Conservation (phyloP, 495 filamentous ascomycete genomes). For the Xylaria grammica region DNA sequence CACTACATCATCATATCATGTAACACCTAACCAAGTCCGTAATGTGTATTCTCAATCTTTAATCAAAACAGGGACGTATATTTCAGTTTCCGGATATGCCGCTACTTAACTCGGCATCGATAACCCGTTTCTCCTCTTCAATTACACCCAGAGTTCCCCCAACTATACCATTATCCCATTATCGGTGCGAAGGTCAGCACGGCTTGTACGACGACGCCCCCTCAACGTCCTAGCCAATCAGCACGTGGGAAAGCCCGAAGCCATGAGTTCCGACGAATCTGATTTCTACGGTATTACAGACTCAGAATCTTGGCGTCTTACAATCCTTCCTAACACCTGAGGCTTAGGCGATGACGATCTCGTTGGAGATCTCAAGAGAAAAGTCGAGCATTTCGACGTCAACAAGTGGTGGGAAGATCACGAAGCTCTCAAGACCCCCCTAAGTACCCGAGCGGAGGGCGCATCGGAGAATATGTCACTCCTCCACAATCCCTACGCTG, state of each 20-base stretch:
- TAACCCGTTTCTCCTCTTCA: not conserved
- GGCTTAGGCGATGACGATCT: slow-evolving; percentile 59
- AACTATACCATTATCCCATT: not conserved
- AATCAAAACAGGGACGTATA: too few species aligned
- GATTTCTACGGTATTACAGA: slow-evolving; percentile 70
- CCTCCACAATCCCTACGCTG: slow-evolving; percentile 54
- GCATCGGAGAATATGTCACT: slow-evolving; percentile 11
- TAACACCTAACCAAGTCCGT: too few species aligned
- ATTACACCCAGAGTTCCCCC: not conserved
- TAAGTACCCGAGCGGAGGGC: slow-evolving; percentile 27
- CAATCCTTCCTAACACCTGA: not conserved
- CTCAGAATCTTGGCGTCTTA: not conserved
- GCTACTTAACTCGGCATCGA: not conserved
- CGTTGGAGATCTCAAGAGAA: slow-evolving; percentile 38
- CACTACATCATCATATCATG: too few species aligned
- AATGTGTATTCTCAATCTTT: too few species aligned
- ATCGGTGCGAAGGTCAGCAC: too few species aligned
- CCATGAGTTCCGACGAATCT: slow-evolving; percentile 66
- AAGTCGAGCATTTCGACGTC: slow-evolving; percentile 51
- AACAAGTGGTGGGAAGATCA: slow-evolving; percentile 50
- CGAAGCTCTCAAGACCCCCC: slow-evolving; percentile 34
- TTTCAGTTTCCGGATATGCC: not conserved
- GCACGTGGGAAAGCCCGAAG: not conserved
- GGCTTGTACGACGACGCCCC: not conserved
- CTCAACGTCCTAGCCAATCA: not conserved